Conservation (phyloP, 2,329 filamentous ascomycete species). For the Sclerotinia trifoliorum region DNA sequence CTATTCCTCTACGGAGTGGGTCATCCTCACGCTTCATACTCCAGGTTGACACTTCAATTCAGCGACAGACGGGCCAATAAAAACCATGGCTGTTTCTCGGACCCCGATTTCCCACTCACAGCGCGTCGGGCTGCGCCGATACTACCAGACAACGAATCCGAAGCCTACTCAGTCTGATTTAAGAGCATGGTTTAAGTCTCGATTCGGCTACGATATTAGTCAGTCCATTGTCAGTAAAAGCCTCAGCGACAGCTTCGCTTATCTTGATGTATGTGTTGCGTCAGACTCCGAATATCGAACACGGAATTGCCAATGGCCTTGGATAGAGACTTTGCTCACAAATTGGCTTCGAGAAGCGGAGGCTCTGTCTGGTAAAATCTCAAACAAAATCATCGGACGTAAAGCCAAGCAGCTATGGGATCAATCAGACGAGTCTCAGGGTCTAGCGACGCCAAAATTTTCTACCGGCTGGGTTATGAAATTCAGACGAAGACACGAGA, state of each 20-base stretch:
- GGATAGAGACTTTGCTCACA: slow-evolving; percentile 23
- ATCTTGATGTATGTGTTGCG: slow-evolving; percentile 22
- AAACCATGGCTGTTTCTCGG: background rate
- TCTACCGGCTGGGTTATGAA: slow-evolving; percentile 26
- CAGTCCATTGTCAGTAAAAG: slow-evolving; percentile 27
- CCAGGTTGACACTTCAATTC: background rate
- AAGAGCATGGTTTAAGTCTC: slow-evolving; percentile 24
- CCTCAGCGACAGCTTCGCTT: slow-evolving; percentile 26
- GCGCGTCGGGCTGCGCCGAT: slow-evolving; percentile 23
- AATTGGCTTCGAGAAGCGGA: slow-evolving; percentile 25
- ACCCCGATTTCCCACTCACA: slow-evolving; percentile 19
- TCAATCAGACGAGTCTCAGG: slow-evolving; percentile 24
- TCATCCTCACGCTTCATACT: background rate
- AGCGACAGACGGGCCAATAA: background rate
- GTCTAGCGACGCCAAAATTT: slow-evolving; percentile 24
- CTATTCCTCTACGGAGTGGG: background rate
- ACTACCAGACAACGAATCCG: slow-evolving; percentile 24
- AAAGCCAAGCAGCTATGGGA: slow-evolving; percentile 25
- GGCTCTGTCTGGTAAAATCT: slow-evolving; percentile 16
- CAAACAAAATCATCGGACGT: slow-evolving; percentile 24
- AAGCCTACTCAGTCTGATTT: slow-evolving; percentile 26
- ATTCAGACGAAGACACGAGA: slow-evolving; percentile 24
- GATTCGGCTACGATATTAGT: slow-evolving; percentile 26
- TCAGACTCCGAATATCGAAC: slow-evolving; percentile 22
- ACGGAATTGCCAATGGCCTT: slow-evolving; percentile 27